Evolutionary conservation across 2,329 filamentous ascomycete genomes (phyloP).

Genomic region (Gliomastix tumulicola): DNA sequence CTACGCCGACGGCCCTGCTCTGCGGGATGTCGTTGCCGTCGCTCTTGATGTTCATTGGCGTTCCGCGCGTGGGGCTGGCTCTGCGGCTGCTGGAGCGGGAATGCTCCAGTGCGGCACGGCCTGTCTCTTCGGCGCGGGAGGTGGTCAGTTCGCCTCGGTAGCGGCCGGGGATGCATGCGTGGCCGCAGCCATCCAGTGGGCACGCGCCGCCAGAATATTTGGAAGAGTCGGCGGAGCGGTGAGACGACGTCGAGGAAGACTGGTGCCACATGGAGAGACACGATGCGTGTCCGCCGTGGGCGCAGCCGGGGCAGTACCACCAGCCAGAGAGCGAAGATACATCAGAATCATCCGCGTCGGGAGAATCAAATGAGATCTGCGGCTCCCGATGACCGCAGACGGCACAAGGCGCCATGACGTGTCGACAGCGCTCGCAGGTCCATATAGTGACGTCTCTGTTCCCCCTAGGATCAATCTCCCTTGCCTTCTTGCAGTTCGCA

Average conservation of each 20-base stretch:
- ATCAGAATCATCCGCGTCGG: constrained; percentile 13
- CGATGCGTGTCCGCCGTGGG: constrained; percentile 54
- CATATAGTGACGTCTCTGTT: constrained; percentile 42
- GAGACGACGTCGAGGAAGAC: constrained; percentile 15
- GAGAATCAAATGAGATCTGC: constrained; percentile 31
- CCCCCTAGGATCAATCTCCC: constrained; percentile 41
- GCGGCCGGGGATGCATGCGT: constrained; percentile 52
- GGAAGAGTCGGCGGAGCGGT: constrained; percentile 9
- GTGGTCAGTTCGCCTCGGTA: constrained; percentile 43
- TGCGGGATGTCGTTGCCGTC: constrained; percentile 49
- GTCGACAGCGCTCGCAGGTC: constrained; percentile 49
- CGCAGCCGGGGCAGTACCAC: constrained; percentile 59
- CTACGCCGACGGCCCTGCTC: constrained; percentile 54
- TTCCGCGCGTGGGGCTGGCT: constrained; percentile 15
- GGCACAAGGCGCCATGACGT: constrained; percentile 48
- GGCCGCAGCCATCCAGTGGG: constrained; percentile 57
- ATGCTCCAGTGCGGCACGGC: constrained; percentile 36
- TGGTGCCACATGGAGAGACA: constrained; percentile 56
- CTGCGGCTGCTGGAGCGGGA: constrained; percentile 10
- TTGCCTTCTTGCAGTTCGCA: constrained; percentile 47
- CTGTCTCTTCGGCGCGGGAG: constrained; percentile 43
- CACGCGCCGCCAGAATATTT: constrained; percentile 50
- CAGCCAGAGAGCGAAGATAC: constrained; percentile 34
- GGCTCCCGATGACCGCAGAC: constrained; percentile 50
- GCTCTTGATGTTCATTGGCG: constrained; percentile 23